These are phyloP conservation scores for Botrytis pseudocinerea DNA, from an alignment of 2,329 filamentous ascomycete genomes.

Conservation along the genomic window DNA sequence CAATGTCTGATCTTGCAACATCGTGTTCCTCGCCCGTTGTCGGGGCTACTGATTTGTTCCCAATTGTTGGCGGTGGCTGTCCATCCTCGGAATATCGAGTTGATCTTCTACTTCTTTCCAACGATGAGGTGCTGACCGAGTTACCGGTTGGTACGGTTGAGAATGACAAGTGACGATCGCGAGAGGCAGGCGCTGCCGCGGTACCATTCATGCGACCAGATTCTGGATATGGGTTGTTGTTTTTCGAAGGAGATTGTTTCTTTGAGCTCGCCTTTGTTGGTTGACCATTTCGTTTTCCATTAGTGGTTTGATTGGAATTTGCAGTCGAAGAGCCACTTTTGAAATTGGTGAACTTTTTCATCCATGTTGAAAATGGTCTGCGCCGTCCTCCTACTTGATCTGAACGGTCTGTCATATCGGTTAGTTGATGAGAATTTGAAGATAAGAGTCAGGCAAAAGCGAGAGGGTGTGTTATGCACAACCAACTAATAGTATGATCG, in stretches of 20 bases:
- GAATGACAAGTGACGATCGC: conserved; percentile 54
- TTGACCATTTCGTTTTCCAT: conserved; percentile 45
- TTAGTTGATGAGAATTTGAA: conserved; percentile 27
- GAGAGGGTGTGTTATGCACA: background rate
- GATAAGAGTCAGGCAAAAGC: background rate
- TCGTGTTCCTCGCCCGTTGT: conserved; percentile 74
- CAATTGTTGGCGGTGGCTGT: conserved; percentile 58
- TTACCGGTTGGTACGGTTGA: conserved; percentile 55
- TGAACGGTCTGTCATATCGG: conserved; percentile 60
- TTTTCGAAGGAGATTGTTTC: conserved; percentile 54
- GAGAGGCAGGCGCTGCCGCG: conserved; percentile 32
- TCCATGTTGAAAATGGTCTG: conserved; percentile 87
- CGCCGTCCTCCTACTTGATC: conserved; percentile 61
- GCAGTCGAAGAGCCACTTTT: conserved; percentile 68
- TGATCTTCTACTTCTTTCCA: conserved; percentile 59
- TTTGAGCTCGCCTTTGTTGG: conserved; percentile 51
- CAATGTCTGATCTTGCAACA: conserved; percentile 70
- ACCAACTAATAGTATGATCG: conserved; percentile 16
- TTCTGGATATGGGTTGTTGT: conserved; percentile 87
- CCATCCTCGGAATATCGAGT: conserved; percentile 61
- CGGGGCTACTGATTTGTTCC: conserved; percentile 57
- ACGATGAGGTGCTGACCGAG: conserved; percentile 52
- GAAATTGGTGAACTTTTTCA: conserved; percentile 89
- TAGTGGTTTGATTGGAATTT: conserved; percentile 45
- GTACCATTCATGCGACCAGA: conserved; percentile 60